Conservation (phyloP, 2,329 filamentous ascomycete species). For the Aspergillus ochraceoroseus region DNA sequence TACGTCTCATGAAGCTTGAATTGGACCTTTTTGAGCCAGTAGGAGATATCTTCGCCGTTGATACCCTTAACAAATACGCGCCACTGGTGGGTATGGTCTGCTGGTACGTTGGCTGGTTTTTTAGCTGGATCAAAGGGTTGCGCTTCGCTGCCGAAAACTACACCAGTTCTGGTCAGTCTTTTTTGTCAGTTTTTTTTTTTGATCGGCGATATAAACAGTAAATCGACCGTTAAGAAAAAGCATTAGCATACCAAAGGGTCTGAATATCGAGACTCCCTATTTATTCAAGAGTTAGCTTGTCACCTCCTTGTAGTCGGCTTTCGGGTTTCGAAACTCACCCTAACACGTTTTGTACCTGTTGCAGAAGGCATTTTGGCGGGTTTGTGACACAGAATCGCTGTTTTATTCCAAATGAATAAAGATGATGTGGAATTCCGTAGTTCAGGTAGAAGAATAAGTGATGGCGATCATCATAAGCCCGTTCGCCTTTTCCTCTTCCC, state of each 20-base stretch:
- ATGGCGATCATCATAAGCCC: neutral
- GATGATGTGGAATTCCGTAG: neutral
- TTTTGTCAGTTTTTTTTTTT: no score
- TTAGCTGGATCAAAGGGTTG: conserved; percentile 70
- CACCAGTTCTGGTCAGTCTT: no score
- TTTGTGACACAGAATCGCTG: neutral
- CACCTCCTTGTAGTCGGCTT: neutral
- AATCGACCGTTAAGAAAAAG: no score
- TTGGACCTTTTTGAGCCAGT: conserved; percentile 94
- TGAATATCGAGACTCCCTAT: conserved; percentile 45
- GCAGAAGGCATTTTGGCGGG: conserved; percentile 48
- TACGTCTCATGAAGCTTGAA: conserved; percentile 99
- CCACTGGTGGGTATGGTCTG: conserved; percentile 96
- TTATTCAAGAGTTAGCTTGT: conserved; percentile 21
- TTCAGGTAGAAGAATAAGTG: neutral
- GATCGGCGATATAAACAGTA: no score
- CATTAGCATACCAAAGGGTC: conserved; percentile 42
- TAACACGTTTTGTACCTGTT: conserved; percentile 52
- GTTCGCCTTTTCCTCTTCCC: neutral
- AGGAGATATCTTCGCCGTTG: conserved; percentile 83
- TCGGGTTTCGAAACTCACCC: conserved; percentile 33
- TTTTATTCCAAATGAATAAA: no score
- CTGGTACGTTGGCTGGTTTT: conserved; percentile 69
- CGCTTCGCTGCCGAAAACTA: conserved; percentile 77
- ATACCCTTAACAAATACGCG: conserved; percentile 87